Percentiles rank a stretch among this genome's conserved stretches.
phyloP scores from a whole-genome alignment of 805 yeast species.

The Scheffersomyces spartinae region DNA sequence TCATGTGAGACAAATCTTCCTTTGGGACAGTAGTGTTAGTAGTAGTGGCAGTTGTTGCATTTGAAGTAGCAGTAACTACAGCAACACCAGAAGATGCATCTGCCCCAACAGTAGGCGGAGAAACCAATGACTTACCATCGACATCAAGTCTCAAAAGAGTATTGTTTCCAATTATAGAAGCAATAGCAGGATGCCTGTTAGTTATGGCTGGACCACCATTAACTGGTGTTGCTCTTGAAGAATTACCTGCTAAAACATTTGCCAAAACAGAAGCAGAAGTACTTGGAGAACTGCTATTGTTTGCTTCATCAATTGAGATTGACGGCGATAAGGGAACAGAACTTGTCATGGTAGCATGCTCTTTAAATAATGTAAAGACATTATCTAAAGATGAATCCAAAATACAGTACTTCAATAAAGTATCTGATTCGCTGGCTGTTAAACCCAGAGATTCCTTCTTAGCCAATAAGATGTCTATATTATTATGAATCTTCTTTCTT shows the following conservation, averaged over 20 bases:
- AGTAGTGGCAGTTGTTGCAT: too few relatives aligned
- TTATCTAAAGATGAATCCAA: constrained; percentile 44
- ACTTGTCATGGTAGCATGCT: constrained; percentile 14
- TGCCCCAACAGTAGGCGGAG: too few relatives aligned
- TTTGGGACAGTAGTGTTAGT: too few relatives aligned
- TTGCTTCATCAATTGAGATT: constrained; percentile 7
- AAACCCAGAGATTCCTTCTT: constrained; percentile 34
- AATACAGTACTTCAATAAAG: constrained; percentile 39
- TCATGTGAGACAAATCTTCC: too few relatives aligned
- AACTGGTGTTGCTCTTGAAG: neutral
- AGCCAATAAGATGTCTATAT: constrained; percentile 39
- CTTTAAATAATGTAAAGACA: constrained; percentile 39
- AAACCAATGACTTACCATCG: too few relatives aligned
- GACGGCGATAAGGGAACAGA: constrained; percentile 9
- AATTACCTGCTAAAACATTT: constrained; percentile 2
- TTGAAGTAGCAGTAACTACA: too few relatives aligned
- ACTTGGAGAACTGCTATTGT: constrained; percentile 1
- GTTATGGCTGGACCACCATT: neutral
- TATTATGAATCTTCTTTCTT: constrained; percentile 38
- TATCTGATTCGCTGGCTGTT: constrained; percentile 45
- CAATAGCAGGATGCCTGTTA: constrained; percentile 2
- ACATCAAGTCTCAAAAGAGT: too few relatives aligned
- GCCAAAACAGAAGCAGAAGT: constrained; percentile 1
- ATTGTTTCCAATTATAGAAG: neutral
- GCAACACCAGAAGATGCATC: too few relatives aligned